A percentile compares a stretch with the other conserved stretches of the same genome.
Evolutionary conservation across 2,329 filamentous ascomycete species (phyloP).

Genomic region (Fonsecaea multimorphosa): DNA sequence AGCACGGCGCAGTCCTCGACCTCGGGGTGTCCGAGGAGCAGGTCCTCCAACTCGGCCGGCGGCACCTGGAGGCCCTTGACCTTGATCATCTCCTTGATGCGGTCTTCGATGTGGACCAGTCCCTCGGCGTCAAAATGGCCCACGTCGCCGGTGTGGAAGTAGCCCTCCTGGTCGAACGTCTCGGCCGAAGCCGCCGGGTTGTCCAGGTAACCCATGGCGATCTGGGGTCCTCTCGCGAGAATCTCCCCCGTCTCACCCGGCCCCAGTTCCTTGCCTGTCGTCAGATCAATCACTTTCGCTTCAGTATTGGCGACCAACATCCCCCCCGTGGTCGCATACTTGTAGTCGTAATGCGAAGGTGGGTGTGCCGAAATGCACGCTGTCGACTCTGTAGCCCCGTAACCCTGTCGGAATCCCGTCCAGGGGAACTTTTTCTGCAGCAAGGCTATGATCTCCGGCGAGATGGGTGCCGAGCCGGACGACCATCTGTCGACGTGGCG

Average conservation of each 20-base stretch:
- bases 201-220: conserved; percentile 79
- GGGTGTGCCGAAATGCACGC: conserved; percentile 68
- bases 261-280: conserved; percentile 53
- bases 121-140: conserved; percentile 63
- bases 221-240: conserved; percentile 78
- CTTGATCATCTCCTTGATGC: conserved; percentile 63
- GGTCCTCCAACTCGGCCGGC: conserved; percentile 65
- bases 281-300: conserved; percentile 62
- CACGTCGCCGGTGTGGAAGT: conserved; percentile 70
- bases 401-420: conserved; percentile 68
- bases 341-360: conserved; percentile 61
- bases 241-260: conserved; percentile 62
- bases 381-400: conserved; percentile 73
- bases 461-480: conserved; percentile 66
- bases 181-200: conserved; percentile 72
- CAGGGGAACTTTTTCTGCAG: conserved; percentile 64
- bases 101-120: conserved; percentile 52
- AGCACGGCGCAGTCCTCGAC: conserved; percentile 72
- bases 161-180: conserved; percentile 67
- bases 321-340: conserved; percentile 57
- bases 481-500: conserved; percentile 62
- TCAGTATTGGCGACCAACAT: conserved; percentile 64
- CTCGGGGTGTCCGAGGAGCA: conserved; percentile 61
- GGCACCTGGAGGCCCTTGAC: conserved; percentile 68
- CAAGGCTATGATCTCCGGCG: conserved; percentile 62